Percentiles rank a stretch among this genome's conserved stretches.
Conservation (phyloP, 805 yeast genomes). For the Lipomyces sp. region DNA sequence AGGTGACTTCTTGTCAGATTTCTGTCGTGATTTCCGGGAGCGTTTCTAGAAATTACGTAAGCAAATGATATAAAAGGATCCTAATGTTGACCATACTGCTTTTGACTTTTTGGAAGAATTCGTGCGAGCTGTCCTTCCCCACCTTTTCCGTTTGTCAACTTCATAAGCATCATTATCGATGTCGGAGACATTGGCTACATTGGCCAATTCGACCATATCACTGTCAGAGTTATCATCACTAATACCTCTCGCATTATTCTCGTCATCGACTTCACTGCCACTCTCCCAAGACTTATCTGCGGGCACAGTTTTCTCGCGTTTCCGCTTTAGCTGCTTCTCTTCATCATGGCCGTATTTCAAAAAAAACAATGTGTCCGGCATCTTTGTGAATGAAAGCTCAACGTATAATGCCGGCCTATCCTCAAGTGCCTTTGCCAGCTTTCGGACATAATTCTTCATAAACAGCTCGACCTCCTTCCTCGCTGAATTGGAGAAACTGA, state of each 20-base stretch:
- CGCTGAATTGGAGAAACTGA: constrained; percentile 51
- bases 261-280: background rate
- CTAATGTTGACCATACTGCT: background rate
- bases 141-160: background rate
- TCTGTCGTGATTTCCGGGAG: background rate
- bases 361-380: constrained; percentile 55
- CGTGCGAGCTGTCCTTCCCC: background rate
- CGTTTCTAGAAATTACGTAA: background rate
- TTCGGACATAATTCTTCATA: constrained; percentile 65
- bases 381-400: constrained; percentile 70
- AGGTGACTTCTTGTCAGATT: background rate
- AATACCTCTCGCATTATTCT: background rate
- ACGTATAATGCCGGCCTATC: constrained; percentile 60
- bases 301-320: background rate
- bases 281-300: background rate
- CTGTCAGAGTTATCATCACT: background rate
- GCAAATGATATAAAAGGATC: background rate
- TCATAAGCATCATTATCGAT: background rate
- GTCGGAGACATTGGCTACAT: background rate
- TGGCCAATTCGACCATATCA: background rate
- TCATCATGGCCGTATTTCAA: constrained; percentile 63
- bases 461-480: constrained; percentile 69
- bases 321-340: constrained; percentile 10
- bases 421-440: constrained; percentile 54
- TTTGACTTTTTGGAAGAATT: background rate